Evolutionary conservation across 805 yeast genomes (phyloP).

Genomic region (Spathaspora hagerdaliae): DNA sequence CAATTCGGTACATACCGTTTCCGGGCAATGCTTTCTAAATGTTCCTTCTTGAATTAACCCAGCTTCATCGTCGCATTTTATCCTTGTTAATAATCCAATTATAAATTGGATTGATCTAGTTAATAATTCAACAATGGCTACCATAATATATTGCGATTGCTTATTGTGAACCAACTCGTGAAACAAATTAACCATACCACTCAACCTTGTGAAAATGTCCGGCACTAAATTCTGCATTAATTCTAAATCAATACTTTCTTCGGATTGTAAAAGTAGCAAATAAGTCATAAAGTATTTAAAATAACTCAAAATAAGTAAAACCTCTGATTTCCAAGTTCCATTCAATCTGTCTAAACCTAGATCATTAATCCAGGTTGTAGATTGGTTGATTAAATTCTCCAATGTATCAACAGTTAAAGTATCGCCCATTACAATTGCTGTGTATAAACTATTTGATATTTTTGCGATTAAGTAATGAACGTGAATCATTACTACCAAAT

Average conservation of each 20-base stretch:
- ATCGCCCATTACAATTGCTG: conserved; percentile 19
- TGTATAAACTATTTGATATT: conserved; percentile 15
- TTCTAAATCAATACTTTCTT: conserved; percentile 15
- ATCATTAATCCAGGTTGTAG: conserved; percentile 23
- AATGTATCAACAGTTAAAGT: conserved; percentile 17
- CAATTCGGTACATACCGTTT: conserved; percentile 1
- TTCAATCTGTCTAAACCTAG: conserved; percentile 11
- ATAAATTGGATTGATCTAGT: conserved; percentile 27
- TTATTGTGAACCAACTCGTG: not conserved
- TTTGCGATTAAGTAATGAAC: conserved; percentile 28
- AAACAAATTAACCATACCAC: conserved; percentile 6
- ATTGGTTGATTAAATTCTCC: conserved; percentile 17
- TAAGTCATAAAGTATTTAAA: conserved; percentile 24
- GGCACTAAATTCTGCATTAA: conserved; percentile 3
- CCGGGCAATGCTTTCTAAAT: not conserved
- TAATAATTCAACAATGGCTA: conserved; percentile 25
- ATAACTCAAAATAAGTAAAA: conserved; percentile 20
- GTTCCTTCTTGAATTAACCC: not conserved
- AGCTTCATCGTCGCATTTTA: conserved; percentile 7
- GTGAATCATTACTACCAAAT: conserved; percentile 16
- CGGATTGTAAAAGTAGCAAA: conserved; percentile 31
- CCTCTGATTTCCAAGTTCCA: conserved; percentile 14
- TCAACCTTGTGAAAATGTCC: conserved; percentile 6
- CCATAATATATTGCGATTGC: conserved; percentile 17
- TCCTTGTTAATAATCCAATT: conserved; percentile 29